phyloP scores from a whole-genome alignment of 2,329 filamentous ascomycete genomes.

The Aureobasidium sp. region DNA sequence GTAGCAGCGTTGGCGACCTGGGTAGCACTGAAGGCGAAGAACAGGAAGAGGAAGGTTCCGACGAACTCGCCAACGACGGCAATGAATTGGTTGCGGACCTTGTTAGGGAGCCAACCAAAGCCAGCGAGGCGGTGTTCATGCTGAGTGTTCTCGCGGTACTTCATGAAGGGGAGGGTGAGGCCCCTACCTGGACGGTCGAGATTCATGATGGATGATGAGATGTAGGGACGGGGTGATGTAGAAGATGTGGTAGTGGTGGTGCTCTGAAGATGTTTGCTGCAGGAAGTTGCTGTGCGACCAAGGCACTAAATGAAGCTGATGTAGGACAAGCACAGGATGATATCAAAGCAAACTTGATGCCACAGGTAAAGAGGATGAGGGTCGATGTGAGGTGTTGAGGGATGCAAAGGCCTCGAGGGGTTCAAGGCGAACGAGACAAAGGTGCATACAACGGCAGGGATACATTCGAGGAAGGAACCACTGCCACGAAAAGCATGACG shows the following conservation, averaged over 20 bases:
- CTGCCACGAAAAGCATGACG: neutral
- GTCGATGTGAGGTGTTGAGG: neutral
- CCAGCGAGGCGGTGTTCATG: slow-evolving; percentile 31
- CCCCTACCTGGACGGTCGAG: slow-evolving; percentile 28
- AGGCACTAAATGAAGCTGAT: neutral
- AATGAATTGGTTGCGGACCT: slow-evolving; percentile 31
- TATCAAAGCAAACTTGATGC: neutral
- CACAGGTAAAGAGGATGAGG: neutral
- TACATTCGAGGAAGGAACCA: neutral
- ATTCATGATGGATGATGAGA: slow-evolving; percentile 28
- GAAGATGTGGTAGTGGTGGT: neutral
- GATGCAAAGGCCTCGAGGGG: neutral
- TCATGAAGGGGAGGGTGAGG: slow-evolving; percentile 32
- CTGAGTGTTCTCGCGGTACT: slow-evolving; percentile 14
- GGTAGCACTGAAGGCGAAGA: slow-evolving; percentile 32
- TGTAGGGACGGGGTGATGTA: neutral
- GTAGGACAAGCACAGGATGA: slow-evolving; percentile 8
- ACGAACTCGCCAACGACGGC: slow-evolving; percentile 36
- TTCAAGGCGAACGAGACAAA: neutral
- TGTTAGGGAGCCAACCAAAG: slow-evolving; percentile 37
- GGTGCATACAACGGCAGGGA: slow-evolving; percentile 5
- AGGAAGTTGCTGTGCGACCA: neutral
- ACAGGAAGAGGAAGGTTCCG: slow-evolving; percentile 39
- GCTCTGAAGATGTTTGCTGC: slow-evolving; percentile 8
- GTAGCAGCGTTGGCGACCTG: slow-evolving; percentile 32